A percentile compares a stretch with the other conserved stretches of the same genome.
These are phyloP conservation scores for Vicia villosa DNA, from an alignment of 306 rosid species.

Conservation along the genomic window DNA sequence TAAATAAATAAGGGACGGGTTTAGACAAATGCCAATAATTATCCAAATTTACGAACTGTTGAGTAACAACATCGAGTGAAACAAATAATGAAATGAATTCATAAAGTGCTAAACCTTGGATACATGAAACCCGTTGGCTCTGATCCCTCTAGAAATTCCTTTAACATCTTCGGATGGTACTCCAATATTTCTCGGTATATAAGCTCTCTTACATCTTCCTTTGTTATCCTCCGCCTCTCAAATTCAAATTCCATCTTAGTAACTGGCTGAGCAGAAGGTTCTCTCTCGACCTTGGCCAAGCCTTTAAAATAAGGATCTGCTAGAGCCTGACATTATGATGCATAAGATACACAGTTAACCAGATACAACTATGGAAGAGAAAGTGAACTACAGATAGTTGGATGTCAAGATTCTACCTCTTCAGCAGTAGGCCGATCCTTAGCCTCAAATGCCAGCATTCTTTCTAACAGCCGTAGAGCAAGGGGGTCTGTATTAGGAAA, in stretches of 20 bases:
- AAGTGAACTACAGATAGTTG: conserved; percentile 28
- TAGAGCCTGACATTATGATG: conserved; percentile 65
- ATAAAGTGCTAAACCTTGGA: conserved; percentile 70
- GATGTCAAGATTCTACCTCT: conserved; percentile 64
- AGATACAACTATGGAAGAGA: conserved; percentile 19
- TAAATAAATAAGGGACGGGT: too few relatives aligned
- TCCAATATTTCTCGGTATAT: conserved; percentile 92
- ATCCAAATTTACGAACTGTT: neutral
- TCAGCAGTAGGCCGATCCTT: conserved; percentile 99
- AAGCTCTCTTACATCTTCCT: conserved; percentile 98
- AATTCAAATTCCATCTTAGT: conserved; percentile 99
- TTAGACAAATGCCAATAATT: neutral
- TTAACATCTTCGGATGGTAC: conserved; percentile 96
- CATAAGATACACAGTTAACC: conserved; percentile 29
- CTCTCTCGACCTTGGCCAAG: conserved; percentile 98
- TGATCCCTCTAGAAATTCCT: conserved; percentile 90
- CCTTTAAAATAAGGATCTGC: conserved; percentile 99
- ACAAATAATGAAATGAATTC: conserved; percentile 6
- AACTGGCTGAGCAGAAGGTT: conserved; percentile 95
- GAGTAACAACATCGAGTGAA: conserved; percentile 13
- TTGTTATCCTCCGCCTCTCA: conserved; percentile 97
- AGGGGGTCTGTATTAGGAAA: conserved; percentile 97
- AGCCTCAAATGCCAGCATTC: conserved; percentile 95
- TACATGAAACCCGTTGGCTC: conserved; percentile 98
- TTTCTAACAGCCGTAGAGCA: conserved; percentile 90